Conservation (phyloP, 106 monocot species). For the Ottelia alismoides region DNA sequence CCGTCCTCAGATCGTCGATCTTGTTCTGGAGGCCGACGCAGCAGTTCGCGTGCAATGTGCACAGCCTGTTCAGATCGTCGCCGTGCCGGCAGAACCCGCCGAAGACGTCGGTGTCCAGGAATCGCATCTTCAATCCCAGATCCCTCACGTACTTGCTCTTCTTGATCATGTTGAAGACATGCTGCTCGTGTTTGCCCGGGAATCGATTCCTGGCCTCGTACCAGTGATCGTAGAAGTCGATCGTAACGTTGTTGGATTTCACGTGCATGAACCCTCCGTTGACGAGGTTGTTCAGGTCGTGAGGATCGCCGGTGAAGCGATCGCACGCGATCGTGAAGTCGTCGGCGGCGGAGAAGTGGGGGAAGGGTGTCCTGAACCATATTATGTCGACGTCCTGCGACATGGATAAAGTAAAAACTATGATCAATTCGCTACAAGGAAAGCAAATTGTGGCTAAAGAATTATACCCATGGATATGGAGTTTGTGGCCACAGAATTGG, state of each 20-base stretch:
- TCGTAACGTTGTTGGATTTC: slow-evolving; percentile 9
- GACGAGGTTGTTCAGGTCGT: slow-evolving; percentile 6
- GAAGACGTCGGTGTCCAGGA: slow-evolving; percentile 18
- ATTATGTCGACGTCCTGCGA: slow-evolving; percentile 32
- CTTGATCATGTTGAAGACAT: slow-evolving; percentile 27
- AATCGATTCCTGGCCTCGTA: slow-evolving; percentile 4
- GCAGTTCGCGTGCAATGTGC: slow-evolving; percentile 46
- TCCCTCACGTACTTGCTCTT: neutral
- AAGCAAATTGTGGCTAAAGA: too few relatives aligned
- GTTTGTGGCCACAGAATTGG: too few relatives aligned
- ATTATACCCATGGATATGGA: too few relatives aligned
- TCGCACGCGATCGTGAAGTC: slow-evolving; percentile 20
- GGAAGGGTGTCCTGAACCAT: slow-evolving; percentile 37
- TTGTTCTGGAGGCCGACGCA: slow-evolving; percentile 26
- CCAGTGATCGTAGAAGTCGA: slow-evolving; percentile 28
- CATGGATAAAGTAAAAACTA: too few relatives aligned
- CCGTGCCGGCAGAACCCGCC: slow-evolving; percentile 24
- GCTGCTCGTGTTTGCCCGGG: slow-evolving; percentile 20
- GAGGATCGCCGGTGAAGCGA: slow-evolving; percentile 1
- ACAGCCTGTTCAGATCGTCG: slow-evolving; percentile 17
- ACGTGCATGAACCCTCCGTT: slow-evolving; percentile 12
- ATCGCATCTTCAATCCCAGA: slow-evolving; percentile 8
- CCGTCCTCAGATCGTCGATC: slow-evolving; percentile 18
- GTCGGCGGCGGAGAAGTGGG: slow-evolving; percentile 4
- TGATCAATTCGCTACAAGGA: too few relatives aligned